Conservation (phyloP, 257 asterid genomes). For the Jasminum sambac region DNA sequence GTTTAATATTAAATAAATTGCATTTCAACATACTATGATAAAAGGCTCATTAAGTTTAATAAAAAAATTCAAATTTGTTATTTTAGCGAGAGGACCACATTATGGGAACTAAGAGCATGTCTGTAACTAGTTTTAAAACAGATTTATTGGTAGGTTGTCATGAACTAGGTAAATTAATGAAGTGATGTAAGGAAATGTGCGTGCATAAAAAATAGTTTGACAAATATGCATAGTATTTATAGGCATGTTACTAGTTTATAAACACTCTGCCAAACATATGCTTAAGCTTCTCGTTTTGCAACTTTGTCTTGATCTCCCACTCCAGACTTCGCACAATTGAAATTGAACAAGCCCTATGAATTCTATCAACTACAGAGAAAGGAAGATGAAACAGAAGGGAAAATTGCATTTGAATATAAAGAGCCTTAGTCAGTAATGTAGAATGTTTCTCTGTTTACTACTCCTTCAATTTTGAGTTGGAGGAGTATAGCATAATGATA, state of each 20-base stretch:
- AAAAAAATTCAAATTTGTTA: not conserved
- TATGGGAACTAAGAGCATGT: not conserved
- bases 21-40: constrained; percentile 5
- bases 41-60: not conserved
- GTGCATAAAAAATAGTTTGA: too few relatives aligned
- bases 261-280: too few relatives aligned
- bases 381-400: not conserved
- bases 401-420: not conserved
- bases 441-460: not conserved
- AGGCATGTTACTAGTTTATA: too few relatives aligned
- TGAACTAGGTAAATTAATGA: too few relatives aligned
- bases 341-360: not conserved
- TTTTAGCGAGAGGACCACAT: not conserved
- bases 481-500: not conserved
- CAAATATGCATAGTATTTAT: too few relatives aligned
- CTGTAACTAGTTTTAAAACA: too few relatives aligned
- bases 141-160: too few relatives aligned
- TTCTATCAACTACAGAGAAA: not conserved
- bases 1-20: not conserved
- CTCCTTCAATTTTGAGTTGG: not conserved
- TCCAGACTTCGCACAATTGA: not conserved
- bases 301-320: not conserved
- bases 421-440: not conserved
- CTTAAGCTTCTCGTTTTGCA: not conserved
- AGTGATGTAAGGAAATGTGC: too few relatives aligned